These are phyloP conservation scores for Asclepias syriaca DNA, from an alignment of 257 asterid species.

Conservation along the genomic window DNA sequence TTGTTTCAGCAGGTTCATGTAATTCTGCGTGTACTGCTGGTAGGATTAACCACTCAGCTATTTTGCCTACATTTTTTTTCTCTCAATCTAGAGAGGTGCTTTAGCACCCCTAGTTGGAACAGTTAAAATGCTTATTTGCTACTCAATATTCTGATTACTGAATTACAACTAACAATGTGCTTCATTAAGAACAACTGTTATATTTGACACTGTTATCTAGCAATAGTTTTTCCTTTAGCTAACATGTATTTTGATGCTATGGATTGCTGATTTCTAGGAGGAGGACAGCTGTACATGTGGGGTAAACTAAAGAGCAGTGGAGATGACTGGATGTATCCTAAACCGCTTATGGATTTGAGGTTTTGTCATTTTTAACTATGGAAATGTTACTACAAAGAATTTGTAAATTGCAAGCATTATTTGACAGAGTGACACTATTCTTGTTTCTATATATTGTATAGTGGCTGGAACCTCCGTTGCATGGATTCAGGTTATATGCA, in stretches of 20 bases:
- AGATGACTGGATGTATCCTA: conserved; percentile 99
- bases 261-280: conserved; percentile 44
- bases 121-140: neutral
- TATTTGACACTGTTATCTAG: neutral
- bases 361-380: conserved; percentile 21
- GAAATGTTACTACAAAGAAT: neutral
- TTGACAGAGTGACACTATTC: conserved; percentile 1
- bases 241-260: conserved; percentile 8
- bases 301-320: conserved; percentile 88
- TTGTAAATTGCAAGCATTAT: neutral
- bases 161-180: neutral
- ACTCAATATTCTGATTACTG: neutral
- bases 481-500: conserved; percentile 91
- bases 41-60: conserved; percentile 21
- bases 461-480: conserved; percentile 93
- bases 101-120: neutral
- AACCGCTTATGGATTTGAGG: conserved; percentile 97
- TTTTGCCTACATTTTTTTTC: neutral
- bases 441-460: conserved; percentile 20
- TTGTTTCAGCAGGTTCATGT: conserved; percentile 82
- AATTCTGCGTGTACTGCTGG: conserved; percentile 96
- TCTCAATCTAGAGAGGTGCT: neutral
- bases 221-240: neutral
- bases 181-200: neutral
- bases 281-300: conserved; percentile 99